These are phyloP conservation scores for Paramecium tetraurelia DNA, from an alignment of 73 alveolate genomes.

Conservation along the genomic window DNA sequence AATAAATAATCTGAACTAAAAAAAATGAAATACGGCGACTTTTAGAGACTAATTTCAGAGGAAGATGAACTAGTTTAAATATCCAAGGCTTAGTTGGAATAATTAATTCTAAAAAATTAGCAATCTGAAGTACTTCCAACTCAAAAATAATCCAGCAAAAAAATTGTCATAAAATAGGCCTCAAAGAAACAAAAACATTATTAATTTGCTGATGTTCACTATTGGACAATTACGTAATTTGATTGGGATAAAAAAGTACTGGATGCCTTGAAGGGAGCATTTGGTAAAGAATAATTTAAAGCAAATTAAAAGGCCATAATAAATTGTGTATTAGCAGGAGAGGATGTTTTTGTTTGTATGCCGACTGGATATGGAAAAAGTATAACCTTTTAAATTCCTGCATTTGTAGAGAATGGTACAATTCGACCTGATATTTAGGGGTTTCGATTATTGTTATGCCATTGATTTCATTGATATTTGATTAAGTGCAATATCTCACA, in stretches of 20 bases:
- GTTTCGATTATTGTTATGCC: constrained; percentile 89
- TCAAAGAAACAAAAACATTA: background rate
- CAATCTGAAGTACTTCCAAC: background rate
- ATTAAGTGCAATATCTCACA: constrained; percentile 74
- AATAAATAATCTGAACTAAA: background rate
- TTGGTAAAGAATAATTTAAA: constrained; percentile 82
- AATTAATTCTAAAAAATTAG: background rate
- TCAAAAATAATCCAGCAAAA: background rate
- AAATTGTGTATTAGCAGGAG: constrained; percentile 78
- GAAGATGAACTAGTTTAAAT: constrained; percentile 17
- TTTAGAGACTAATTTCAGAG: background rate
- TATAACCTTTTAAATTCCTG: constrained; percentile 90
- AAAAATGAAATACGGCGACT: background rate
- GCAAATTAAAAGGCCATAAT: constrained; percentile 89
- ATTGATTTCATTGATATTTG: constrained; percentile 79
- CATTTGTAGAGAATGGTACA: constrained; percentile 70
- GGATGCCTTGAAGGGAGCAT: constrained; percentile 66
- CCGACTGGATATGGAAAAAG: constrained; percentile 97
- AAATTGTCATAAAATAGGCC: background rate
- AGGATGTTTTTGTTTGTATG: constrained; percentile 95
- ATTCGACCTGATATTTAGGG: background rate
- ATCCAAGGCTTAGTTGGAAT: background rate
- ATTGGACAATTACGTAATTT: background rate
- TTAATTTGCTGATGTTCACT: constrained; percentile 26
- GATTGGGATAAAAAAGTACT: constrained; percentile 83